phyloP scores from a whole-genome alignment of 2,329 filamentous ascomycete genomes.

The Helotiales sp. region DNA sequence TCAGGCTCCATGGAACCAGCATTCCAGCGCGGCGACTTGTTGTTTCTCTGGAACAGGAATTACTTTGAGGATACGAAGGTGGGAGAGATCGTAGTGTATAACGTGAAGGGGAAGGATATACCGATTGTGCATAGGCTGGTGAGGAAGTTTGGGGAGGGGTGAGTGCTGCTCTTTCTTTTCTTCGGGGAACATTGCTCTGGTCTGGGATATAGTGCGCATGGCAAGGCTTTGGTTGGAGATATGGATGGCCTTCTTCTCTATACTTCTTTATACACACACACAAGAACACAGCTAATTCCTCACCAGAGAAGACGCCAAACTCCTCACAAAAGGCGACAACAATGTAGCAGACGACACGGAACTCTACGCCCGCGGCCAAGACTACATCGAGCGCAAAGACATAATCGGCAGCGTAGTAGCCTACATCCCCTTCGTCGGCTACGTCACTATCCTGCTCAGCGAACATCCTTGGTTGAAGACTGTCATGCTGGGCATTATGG shows the following conservation, averaged over 20 bases:
- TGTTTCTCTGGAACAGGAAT: slow-evolving; percentile 64
- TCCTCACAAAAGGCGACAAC: slow-evolving; percentile 98
- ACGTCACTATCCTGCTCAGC: slow-evolving; percentile 93
- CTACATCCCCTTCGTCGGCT: slow-evolving; percentile 94
- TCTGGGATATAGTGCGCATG: no score
- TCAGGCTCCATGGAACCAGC: slow-evolving; percentile 67
- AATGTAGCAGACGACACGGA: slow-evolving; percentile 93
- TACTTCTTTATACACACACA: no score
- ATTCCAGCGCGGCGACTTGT: slow-evolving; percentile 62
- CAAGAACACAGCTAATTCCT: slow-evolving; percentile 18
- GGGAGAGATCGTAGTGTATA: slow-evolving; percentile 77
- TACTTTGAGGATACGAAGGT: slow-evolving; percentile 63
- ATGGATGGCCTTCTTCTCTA: no score
- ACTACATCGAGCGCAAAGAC: slow-evolving; percentile 83
- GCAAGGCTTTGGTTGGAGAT: not conserved
- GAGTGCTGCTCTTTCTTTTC: slow-evolving; percentile 43
- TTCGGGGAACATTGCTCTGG: not conserved
- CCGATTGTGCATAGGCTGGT: slow-evolving; percentile 96
- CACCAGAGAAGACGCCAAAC: slow-evolving; percentile 62
- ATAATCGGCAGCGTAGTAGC: slow-evolving; percentile 92
- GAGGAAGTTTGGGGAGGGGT: slow-evolving; percentile 69
- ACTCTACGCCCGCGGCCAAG: slow-evolving; percentile 83
- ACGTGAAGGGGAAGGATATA: slow-evolving; percentile 85
- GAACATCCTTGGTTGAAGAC: slow-evolving; percentile 98
- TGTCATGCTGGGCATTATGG: slow-evolving; percentile 93